These are phyloP conservation scores for Aspergillus eucalypticola DNA, from an alignment of 2,329 filamentous ascomycete species.

Conservation along the genomic window DNA sequence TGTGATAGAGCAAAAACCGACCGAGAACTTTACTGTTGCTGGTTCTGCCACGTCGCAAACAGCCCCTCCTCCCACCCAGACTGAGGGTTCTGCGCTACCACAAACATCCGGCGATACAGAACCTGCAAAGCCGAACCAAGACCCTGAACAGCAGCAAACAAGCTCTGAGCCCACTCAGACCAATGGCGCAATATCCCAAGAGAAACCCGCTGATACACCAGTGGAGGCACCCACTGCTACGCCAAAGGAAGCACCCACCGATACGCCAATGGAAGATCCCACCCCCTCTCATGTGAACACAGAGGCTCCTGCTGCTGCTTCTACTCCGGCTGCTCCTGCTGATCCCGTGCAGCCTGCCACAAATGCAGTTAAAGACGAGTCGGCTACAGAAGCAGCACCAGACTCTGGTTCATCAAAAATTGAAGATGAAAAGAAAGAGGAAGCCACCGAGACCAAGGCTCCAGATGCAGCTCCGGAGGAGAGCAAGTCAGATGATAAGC, in stretches of 20 bases:
- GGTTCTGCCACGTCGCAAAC: constrained; percentile 12
- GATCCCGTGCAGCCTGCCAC: constrained; percentile 9
- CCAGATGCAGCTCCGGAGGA: not conserved
- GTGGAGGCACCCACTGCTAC: not conserved
- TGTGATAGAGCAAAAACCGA: constrained; percentile 22
- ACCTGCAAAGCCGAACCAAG: constrained; percentile 13
- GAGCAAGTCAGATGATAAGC: not conserved
- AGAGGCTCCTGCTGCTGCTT: not conserved
- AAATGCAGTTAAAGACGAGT: not conserved
- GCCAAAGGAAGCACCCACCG: not conserved
- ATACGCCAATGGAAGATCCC: not conserved
- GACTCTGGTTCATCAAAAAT: constrained; percentile 1
- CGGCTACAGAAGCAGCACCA: not conserved
- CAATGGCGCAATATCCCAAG: constrained; percentile 1
- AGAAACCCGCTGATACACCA: constrained; percentile 1
- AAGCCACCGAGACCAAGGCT: not conserved
- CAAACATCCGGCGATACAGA: constrained; percentile 12
- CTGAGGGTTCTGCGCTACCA: constrained; percentile 9
- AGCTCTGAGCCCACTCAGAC: not conserved
- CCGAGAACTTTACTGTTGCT: constrained; percentile 13
- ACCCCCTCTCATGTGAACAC: not conserved
- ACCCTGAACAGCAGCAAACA: constrained; percentile 7
- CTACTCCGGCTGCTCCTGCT: not conserved
- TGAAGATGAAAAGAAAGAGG: not conserved
- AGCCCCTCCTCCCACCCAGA: constrained; percentile 6